Evolutionary conservation across 306 rosid genomes (phyloP).

Genomic region (Vachellia collinsii): DNA sequence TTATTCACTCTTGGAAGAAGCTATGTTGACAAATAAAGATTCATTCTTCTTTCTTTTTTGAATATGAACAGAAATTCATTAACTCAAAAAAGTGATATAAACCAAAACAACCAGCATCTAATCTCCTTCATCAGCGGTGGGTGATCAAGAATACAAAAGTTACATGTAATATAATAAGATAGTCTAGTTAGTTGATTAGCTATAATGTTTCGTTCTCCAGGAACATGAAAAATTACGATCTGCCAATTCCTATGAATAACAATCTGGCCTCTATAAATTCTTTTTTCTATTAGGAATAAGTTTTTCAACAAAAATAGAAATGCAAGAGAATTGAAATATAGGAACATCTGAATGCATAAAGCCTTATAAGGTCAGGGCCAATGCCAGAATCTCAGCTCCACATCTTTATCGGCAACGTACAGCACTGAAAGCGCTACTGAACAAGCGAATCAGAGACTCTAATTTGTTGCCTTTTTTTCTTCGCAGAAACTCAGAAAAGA

Average conservation of each 20-base stretch:
- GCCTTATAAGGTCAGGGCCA: constrained; percentile 26
- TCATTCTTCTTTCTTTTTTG: not conserved
- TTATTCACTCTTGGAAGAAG: no score
- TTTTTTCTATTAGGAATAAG: not conserved
- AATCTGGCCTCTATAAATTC: no score
- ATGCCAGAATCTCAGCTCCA: constrained; percentile 70
- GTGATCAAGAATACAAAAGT: no score
- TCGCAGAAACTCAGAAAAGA: not conserved
- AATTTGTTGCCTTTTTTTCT: constrained; percentile 73
- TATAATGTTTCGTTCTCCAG: no score
- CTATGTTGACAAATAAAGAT: not conserved
- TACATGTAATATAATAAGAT: no score
- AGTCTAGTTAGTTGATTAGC: no score
- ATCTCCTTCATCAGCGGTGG: no score
- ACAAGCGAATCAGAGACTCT: constrained; percentile 87
- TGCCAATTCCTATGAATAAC: no score
- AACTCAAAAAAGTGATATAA: no score
- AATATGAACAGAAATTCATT: no score
- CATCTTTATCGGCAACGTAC: constrained; percentile 79
- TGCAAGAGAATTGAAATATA: constrained; percentile 16
- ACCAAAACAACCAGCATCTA: no score
- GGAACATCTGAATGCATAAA: constrained; percentile 61
- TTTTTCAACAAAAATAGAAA: not conserved
- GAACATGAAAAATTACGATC: no score
- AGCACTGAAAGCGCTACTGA: constrained; percentile 71